phyloP scores from a whole-genome alignment of 208 protist genomes.

The Lotmaria passim region DNA sequence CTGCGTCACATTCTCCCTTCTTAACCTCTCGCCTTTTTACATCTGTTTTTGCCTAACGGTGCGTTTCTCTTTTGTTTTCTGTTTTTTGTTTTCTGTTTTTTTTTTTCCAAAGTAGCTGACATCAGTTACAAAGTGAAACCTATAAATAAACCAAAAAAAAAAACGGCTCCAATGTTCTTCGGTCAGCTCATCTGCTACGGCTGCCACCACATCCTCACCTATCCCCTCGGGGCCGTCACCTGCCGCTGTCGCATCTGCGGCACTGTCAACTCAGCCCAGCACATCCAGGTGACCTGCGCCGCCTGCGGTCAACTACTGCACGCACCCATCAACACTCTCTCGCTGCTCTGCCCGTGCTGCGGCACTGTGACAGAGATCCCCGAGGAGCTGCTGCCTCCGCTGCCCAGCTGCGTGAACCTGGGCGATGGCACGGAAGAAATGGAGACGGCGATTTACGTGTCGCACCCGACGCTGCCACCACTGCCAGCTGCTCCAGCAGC shows the following conservation, averaged over 20 bases:
- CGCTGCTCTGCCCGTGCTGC: constrained; percentile 77
- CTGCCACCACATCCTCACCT: constrained; percentile 75
- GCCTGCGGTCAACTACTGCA: constrained; percentile 51
- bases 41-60: too few relatives aligned
- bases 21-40: too few relatives aligned
- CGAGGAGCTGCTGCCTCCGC: constrained; percentile 57
- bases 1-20: too few relatives aligned
- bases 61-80: too few relatives aligned
- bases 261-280: constrained; percentile 65
- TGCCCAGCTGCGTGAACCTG: constrained; percentile 45
- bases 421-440: constrained; percentile 22
- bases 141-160: too few relatives aligned
- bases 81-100: too few relatives aligned
- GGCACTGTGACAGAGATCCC: constrained; percentile 78
- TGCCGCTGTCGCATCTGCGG: constrained; percentile 79
- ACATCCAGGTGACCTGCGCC: constrained; percentile 55
- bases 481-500: neutral
- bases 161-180: too few relatives aligned
- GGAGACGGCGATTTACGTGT: constrained; percentile 68
- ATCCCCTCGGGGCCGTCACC: constrained; percentile 69
- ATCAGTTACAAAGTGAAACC: too few relatives aligned
- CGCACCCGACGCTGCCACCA: constrained; percentile 42
- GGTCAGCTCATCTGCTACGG: constrained; percentile 70
- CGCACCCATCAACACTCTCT: constrained; percentile 79
- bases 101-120: too few relatives aligned